phyloP scores from a whole-genome alignment of 192 early-diverging fungal species.

The Entomortierella lignicola region DNA sequence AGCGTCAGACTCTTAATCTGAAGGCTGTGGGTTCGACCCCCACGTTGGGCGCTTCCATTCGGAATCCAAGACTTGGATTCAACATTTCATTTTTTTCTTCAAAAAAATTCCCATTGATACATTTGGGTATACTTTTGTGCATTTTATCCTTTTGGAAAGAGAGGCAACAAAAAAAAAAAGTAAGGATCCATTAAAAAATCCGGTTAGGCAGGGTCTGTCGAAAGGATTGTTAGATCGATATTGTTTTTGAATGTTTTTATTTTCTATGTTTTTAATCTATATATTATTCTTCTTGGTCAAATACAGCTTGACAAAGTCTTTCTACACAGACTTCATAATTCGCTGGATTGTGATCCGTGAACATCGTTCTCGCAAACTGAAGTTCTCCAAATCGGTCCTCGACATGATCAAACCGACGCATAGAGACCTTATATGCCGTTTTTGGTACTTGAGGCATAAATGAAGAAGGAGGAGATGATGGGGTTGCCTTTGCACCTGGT shows the following conservation, averaged over 20 bases:
- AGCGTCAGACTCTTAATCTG: conserved; percentile 89
- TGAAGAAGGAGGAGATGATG: too few relatives aligned
- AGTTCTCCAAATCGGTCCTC: conserved; percentile 82
- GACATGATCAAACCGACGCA: conserved; percentile 81
- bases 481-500: background rate
- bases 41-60: conserved; percentile 75
- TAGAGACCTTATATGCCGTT: conserved; percentile 57
- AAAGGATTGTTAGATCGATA: too few relatives aligned
- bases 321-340: conserved; percentile 71
- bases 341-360: conserved; percentile 80
- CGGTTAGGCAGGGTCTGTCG: too few relatives aligned
- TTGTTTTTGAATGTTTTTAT: too few relatives aligned
- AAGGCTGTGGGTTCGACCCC: conserved; percentile 92
- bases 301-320: conserved; percentile 30
- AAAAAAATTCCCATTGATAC: too few relatives aligned
- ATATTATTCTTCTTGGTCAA: conserved; percentile 8
- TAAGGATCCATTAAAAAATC: too few relatives aligned
- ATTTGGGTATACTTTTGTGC: too few relatives aligned
- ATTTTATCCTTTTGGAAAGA: too few relatives aligned
- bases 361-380: conserved; percentile 82
- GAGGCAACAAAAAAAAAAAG: too few relatives aligned
- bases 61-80: too few relatives aligned
- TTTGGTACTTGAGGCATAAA: conserved; percentile 53
- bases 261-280: too few relatives aligned
- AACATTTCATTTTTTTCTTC: too few relatives aligned